These are phyloP conservation scores for Pyrrhoderma noxium DNA, from an alignment of 1,284 basidiomycete species.

Conservation along the genomic window DNA sequence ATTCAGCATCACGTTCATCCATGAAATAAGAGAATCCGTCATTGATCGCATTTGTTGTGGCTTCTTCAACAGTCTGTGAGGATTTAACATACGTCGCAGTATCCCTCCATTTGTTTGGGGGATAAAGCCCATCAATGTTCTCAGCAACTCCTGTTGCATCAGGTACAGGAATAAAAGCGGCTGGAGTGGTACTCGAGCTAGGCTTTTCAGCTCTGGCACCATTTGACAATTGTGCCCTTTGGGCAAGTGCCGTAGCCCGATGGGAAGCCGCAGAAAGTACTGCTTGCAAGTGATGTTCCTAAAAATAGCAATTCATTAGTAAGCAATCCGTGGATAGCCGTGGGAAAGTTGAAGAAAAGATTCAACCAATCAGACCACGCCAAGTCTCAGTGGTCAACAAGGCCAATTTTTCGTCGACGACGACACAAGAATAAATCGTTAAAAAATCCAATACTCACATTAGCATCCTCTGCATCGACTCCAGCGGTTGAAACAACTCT, in stretches of 20 bases:
- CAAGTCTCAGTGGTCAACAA: conserved; percentile 41
- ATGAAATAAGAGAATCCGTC: conserved; percentile 82
- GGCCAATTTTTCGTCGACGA: conserved; percentile 25
- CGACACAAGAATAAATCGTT: conserved; percentile 26
- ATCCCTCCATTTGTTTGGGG: conserved; percentile 63
- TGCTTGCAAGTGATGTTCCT: conserved; percentile 93
- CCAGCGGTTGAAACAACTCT: conserved; percentile 55
- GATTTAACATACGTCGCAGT: conserved; percentile 77
- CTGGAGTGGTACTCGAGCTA: conserved; percentile 34
- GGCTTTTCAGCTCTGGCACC: conserved; percentile 32
- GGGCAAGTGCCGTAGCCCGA: conserved; percentile 37
- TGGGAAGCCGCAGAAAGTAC: conserved; percentile 70
- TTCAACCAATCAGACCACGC: conserved; percentile 40
- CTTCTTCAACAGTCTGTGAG: conserved; percentile 86
- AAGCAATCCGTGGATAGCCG: conserved; percentile 46
- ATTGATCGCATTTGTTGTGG: conserved; percentile 45
- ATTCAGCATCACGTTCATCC: conserved; percentile 94
- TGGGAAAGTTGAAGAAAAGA: conserved; percentile 30
- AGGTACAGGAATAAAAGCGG: conserved; percentile 85
- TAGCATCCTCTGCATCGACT: conserved; percentile 83
- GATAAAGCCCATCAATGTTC: conserved; percentile 72
- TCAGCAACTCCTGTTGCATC: conserved; percentile 79
- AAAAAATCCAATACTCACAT: conserved; percentile 50
- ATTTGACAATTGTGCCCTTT: conserved; percentile 23
- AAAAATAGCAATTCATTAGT: conserved; percentile 40